Percentiles rank a stretch among this genome's conserved stretches.
These are phyloP conservation scores for Podaxis sp. DNA, from an alignment of 768 basidiomycete species.

Conservation along the genomic window DNA sequence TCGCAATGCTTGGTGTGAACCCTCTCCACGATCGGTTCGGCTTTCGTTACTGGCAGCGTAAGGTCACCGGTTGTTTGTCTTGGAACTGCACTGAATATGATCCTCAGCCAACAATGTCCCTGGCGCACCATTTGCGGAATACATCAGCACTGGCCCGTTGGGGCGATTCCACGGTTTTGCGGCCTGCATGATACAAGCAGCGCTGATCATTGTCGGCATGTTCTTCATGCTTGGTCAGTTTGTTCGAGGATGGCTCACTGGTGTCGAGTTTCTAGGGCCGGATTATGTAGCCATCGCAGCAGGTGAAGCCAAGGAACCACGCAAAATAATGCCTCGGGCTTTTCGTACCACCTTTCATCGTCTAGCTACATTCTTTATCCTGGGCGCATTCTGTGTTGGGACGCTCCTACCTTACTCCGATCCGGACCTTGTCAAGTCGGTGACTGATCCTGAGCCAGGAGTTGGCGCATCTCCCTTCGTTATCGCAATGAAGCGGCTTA, in stretches of 20 bases:
- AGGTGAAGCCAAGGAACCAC: constrained; percentile 71
- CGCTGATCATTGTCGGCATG: constrained; percentile 56
- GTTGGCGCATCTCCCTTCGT: constrained; percentile 80
- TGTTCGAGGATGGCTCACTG: background rate
- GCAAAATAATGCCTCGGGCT: constrained; percentile 68
- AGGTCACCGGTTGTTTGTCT: constrained; percentile 15
- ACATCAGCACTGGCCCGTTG: constrained; percentile 50
- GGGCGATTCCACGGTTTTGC: constrained; percentile 66
- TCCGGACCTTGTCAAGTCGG: constrained; percentile 46
- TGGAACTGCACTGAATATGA: background rate
- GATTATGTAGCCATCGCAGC: constrained; percentile 63
- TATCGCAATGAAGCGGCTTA: constrained; percentile 70
- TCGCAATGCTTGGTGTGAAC: constrained; percentile 63
- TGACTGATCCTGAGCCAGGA: constrained; percentile 56
- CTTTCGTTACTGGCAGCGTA: constrained; percentile 51
- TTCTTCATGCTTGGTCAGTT: background rate
- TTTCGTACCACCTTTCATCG: constrained; percentile 79
- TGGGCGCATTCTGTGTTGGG: constrained; percentile 71
- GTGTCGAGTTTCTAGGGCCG: constrained; percentile 34
- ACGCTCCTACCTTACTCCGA: constrained; percentile 79
- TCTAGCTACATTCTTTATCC: constrained; percentile 73
- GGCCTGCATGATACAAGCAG: constrained; percentile 59
- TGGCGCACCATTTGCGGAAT: constrained; percentile 57
- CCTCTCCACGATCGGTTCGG: constrained; percentile 54
- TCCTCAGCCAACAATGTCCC: constrained; percentile 39